Evolutionary conservation across 2,329 filamentous ascomycete species (phyloP), one percentile per base, ranked within the genome.

Genomic region (Bipolaris sorokiniana): DNA sequence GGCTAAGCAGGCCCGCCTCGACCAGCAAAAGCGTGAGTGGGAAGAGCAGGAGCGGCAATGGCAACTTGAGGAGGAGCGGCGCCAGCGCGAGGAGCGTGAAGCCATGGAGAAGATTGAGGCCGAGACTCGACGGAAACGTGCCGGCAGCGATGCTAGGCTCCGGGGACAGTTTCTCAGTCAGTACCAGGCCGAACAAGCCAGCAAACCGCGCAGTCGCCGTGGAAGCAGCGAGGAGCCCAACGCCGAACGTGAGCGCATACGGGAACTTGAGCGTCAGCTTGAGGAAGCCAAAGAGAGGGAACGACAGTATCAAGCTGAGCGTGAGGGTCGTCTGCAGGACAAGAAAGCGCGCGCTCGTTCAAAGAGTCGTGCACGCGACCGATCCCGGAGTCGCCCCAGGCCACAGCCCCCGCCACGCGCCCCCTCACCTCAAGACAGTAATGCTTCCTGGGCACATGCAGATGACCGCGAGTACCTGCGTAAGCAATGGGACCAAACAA

Each of bases 91-190:
- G 64, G 91, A 96, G 65, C 85, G 85, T 33, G 90, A 90, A 62
- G 86, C 88, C 2, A 88, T 92, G 67, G 84, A 85, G 10, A 84
- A 83, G 38, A 75, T 92, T 31, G 85, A 86, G 47, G 82, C 88
- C 56, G 90, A 94, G 70, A 85, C 89, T 46, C 82, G 82, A 66
- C 82, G 85, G 56, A 82, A 85, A 54, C 83, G 86, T 59, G 82
- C 81, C 22, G 80, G 80, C 60, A 88, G 85, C 68, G 88, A 92
- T 66, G 82, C 83, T 36, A 86, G 88, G 60, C 81, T 97, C 20
- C 89, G 88, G 58, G 92, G 92, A 2, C 92, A 97, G 71, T 93
- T 89, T 67, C 83, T 96, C 48, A 94, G 90, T 70, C 90, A 97
- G 72, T 96, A 97, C 73, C 89, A 91, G 73, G 87, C 88, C 18